phyloP scores from a whole-genome alignment of 1,139 yeast species.

The Meyerozyma sp. region DNA sequence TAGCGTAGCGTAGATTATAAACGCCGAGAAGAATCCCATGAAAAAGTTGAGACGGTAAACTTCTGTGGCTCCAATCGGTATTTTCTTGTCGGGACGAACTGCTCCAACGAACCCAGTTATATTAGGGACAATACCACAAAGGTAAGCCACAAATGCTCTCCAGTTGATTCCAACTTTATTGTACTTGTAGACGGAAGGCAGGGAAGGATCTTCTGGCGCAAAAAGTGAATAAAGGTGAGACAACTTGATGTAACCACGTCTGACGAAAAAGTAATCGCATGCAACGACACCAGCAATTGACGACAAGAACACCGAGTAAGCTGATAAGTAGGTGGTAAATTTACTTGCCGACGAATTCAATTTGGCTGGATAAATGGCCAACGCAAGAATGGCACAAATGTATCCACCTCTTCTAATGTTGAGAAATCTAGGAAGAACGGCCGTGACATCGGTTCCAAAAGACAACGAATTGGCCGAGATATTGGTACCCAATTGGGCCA shows the following conservation, averaged over 20 bases:
- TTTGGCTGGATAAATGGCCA: slow-evolving; percentile 87
- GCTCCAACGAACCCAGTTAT: slow-evolving; percentile 88
- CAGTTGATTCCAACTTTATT: slow-evolving; percentile 66
- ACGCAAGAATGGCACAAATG: slow-evolving; percentile 72
- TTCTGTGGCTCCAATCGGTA: slow-evolving; percentile 75
- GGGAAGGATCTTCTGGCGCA: slow-evolving; percentile 27
- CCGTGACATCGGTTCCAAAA: slow-evolving; percentile 89
- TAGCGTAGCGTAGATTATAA: slow-evolving; percentile 43
- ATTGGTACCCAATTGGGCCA: slow-evolving; percentile 90
- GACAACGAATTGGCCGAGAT: slow-evolving; percentile 85
- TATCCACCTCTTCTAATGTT: slow-evolving; percentile 75
- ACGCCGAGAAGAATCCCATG: slow-evolving; percentile 63
- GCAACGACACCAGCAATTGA: slow-evolving; percentile 82
- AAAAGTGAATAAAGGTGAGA: slow-evolving; percentile 53
- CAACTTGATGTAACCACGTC: slow-evolving; percentile 65
- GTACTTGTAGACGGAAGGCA: slow-evolving; percentile 49
- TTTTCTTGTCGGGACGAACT: slow-evolving; percentile 47
- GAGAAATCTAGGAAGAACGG: slow-evolving; percentile 70
- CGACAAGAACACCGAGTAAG: slow-evolving; percentile 81
- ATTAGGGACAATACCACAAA: slow-evolving; percentile 74
- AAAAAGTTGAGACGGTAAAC: slow-evolving; percentile 71
- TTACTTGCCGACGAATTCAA: slow-evolving; percentile 66
- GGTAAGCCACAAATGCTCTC: slow-evolving; percentile 72
- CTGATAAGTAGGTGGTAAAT: slow-evolving; percentile 80
- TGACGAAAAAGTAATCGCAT: slow-evolving; percentile 69